Base-by-base conservation (phyloP, 768 basidiomycete species). In the Russula vinacea region DNA sequence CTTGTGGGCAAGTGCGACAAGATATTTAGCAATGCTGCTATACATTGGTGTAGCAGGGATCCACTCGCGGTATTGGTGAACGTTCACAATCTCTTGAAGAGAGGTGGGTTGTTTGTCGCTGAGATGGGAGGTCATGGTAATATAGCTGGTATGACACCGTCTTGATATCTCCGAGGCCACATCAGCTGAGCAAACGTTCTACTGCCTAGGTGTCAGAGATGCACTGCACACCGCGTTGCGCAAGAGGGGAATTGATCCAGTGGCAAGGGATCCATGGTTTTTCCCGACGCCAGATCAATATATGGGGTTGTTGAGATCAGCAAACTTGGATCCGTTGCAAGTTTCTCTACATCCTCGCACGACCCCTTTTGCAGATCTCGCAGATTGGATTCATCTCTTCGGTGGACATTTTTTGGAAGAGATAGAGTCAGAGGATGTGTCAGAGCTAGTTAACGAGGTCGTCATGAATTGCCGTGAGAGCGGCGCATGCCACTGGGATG, bases 1-100 rank as follows among this genome's bases (percentile, higher is more conserved):
- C 59, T 69, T 29, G 76, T 76, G 9, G 76, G 74, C 32, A 77
- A 77, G 53, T 90, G 86, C 66, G 88, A 92, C 70, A 85, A 84
- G 0, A 87, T 88, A 2, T 94, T 94, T 76, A 87, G 86, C 58
- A 92, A 88, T 66, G 90, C 93, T 0, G 79, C 82, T 4, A 71
- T 94, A 66, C 92, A 95, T 70, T 94, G 92, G 92, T 94, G 91
- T 75, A 93, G 90, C 73, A 76, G 76, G 5, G 78, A 88, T 68
- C 93, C 92, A 0, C 72, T 70, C 2, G 85, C 83, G 1, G 91
- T 92, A 10, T 72, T 92, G 11, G 74, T 78, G 16, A 80, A 84
- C 55, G 80, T 82, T n/a, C 82, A 81, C 70, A 78, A 76, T 51
- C 74, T 88, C 11, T 76, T 94, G 60, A 90, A 84, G 68, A 80